A percentile compares a stretch with the other conserved stretches of the same genome.
These are phyloP conservation scores for Clonostachys rhizophaga DNA, from an alignment of 2,329 filamentous ascomycete genomes.

Conservation along the genomic window DNA sequence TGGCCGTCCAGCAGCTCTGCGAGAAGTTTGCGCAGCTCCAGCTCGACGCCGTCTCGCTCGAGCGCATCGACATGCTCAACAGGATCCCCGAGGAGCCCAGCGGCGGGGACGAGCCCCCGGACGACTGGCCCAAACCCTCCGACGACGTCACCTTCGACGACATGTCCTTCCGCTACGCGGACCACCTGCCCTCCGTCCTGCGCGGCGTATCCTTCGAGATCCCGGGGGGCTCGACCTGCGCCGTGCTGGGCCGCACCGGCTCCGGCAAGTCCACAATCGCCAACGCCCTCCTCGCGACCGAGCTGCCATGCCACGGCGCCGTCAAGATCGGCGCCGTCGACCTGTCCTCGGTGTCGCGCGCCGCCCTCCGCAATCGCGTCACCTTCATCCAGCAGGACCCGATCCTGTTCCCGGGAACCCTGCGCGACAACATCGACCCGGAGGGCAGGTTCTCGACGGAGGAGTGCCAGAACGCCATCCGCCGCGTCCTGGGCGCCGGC, in stretches of 20 bases:
- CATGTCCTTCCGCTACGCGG: slow-evolving; percentile 76
- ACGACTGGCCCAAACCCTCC: slow-evolving; percentile 69
- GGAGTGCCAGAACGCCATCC: slow-evolving; percentile 46
- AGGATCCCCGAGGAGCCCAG: slow-evolving; percentile 71
- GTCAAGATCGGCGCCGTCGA: slow-evolving; percentile 51
- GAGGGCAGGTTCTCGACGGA: slow-evolving; percentile 50
- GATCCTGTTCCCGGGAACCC: slow-evolving; percentile 53
- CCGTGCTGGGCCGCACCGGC: slow-evolving; percentile 76
- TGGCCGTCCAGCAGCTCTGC: slow-evolving; percentile 53
- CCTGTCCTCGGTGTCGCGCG: slow-evolving; percentile 47
- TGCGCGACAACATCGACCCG: slow-evolving; percentile 65
- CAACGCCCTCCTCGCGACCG: slow-evolving; percentile 51
- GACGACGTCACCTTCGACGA: slow-evolving; percentile 73
- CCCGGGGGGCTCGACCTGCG: slow-evolving; percentile 56
- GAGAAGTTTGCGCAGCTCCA: slow-evolving; percentile 79
- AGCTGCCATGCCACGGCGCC: slow-evolving; percentile 43
- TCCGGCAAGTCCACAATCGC: slow-evolving; percentile 81
- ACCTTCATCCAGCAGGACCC: slow-evolving; percentile 63
- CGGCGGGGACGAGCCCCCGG: slow-evolving; percentile 64
- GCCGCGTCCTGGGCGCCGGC: slow-evolving; percentile 49
- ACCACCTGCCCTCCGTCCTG: slow-evolving; percentile 70
- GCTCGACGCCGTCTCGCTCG: slow-evolving; percentile 88
- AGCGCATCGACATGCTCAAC: slow-evolving; percentile 78
- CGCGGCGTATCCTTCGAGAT: slow-evolving; percentile 66
- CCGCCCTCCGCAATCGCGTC: slow-evolving; percentile 50